phyloP scores from a whole-genome alignment of 495 filamentous ascomycete species.

The Talaromyces borbonicus region DNA sequence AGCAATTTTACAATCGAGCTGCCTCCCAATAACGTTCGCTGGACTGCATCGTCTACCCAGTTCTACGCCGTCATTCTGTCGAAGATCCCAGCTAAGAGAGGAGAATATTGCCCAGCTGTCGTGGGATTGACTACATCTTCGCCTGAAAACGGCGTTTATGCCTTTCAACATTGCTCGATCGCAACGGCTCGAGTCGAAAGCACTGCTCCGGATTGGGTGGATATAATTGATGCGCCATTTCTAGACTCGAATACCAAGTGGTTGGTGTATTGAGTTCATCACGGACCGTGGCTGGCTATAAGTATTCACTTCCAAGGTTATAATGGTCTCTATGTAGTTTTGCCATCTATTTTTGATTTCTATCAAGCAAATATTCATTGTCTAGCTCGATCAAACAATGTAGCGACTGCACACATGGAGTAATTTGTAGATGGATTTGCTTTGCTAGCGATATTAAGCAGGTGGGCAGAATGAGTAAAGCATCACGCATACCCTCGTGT shows the following conservation, averaged over 20 bases:
- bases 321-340: no score
- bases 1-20: conserved; percentile 1
- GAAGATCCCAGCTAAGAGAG: background rate
- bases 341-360: no score
- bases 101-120: background rate
- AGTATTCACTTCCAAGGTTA: no score
- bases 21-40: background rate
- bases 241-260: background rate
- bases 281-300: no score
- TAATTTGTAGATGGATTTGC: background rate
- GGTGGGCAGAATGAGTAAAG: no score
- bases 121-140: background rate
- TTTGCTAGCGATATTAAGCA: no score
- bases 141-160: background rate
- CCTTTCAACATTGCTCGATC: conserved; percentile 1
- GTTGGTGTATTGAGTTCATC: conserved; percentile 5
- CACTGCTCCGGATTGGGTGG: background rate
- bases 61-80: background rate
- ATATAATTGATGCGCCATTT: background rate
- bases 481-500: background rate
- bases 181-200: conserved; percentile 2
- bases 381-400: no score
- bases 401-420: background rate
- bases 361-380: no score
- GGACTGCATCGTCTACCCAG: background rate